Percentiles rank a stretch among this genome's conserved stretches.
These are phyloP conservation scores for Xylariaceae sp. DNA, from an alignment of 2,329 filamentous ascomycete genomes.

Conservation along the genomic window DNA sequence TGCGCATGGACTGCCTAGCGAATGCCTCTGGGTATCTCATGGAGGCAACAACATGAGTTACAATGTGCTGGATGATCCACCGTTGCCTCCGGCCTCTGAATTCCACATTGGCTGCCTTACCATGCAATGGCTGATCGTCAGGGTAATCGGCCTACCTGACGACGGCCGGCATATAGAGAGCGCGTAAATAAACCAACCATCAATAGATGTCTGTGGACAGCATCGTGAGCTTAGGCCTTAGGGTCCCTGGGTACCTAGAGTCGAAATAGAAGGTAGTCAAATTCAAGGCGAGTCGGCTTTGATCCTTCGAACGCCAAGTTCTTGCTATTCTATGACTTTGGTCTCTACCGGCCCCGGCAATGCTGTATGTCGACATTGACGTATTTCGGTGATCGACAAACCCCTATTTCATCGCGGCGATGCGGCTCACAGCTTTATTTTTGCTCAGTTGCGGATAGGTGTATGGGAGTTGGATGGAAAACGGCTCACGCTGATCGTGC, in stretches of 20 bases:
- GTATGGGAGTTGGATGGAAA: too few species aligned
- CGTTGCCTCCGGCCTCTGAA: background rate
- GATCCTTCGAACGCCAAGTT: background rate
- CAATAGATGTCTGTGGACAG: background rate
- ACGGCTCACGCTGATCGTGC: background rate
- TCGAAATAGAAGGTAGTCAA: background rate
- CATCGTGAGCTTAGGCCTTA: background rate
- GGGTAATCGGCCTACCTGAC: background rate
- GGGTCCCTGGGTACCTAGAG: background rate
- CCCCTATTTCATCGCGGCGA: background rate
- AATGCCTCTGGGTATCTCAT: too few species aligned
- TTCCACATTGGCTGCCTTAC: background rate
- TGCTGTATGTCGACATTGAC: background rate
- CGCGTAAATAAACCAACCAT: background rate
- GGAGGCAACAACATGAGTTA: too few species aligned
- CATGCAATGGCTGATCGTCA: background rate
- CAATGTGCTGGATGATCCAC: too few species aligned
- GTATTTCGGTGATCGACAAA: background rate
- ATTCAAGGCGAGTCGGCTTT: constrained; percentile 1
- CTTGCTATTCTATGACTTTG: background rate
- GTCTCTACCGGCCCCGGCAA: background rate
- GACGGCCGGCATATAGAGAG: background rate
- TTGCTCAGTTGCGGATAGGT: background rate
- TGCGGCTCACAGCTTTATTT: background rate
- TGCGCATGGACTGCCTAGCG: too few species aligned